Evolutionary conservation across 352 stramenopile genomes (phyloP), one percentile per base, ranked within the genome.

Genomic region (Phytophthora uliginosa): DNA sequence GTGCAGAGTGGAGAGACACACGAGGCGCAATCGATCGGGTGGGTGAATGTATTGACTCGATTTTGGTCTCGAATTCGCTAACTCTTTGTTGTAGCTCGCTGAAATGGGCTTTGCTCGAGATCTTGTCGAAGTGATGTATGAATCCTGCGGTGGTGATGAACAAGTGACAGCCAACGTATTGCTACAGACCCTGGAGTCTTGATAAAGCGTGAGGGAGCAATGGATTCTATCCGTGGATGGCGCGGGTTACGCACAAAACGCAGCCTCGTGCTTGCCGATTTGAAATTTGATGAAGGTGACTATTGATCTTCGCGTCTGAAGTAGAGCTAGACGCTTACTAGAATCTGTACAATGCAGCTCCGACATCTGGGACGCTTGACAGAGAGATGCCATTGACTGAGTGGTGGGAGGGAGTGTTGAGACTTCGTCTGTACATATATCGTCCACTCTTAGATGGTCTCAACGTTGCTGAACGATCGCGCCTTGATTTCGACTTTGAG

Each of bases 121-220:
- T 63, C 71, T 92, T 53, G 83, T 89, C 0, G 54, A 69, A 18
- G 64, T 72, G 0, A 77, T 94, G 40, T 90, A 89, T 71, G 86
- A 92, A 60, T 92, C 83, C 2, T 94, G 86, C 47, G 79, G 66
- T 17, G 71, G 66, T 1, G 77, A 92, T 56, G 86, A 94, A 61
- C 72, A 91, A 34, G 26, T 84, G 9, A 76, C 86, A 7, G 81
- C 79, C 0, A 88, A 92, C 55, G 69, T 84, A 33, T 65, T 93
- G 33, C 79, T 91, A 24, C 75, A 91, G 51, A 92, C 84, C 18
- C 71, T 92, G 18, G 72, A 83, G 22, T 67, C 54, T 13, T 77
- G 36, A 75, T 7, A 56, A 51, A 51, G 7, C 8, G 3, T n/a
- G 42, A 4, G 17, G 42, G 10, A 50, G 42, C 42, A 51, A 20